Conservation (phyloP, 2,329 filamentous ascomycete genomes). For the Penicillium crustosum region DNA sequence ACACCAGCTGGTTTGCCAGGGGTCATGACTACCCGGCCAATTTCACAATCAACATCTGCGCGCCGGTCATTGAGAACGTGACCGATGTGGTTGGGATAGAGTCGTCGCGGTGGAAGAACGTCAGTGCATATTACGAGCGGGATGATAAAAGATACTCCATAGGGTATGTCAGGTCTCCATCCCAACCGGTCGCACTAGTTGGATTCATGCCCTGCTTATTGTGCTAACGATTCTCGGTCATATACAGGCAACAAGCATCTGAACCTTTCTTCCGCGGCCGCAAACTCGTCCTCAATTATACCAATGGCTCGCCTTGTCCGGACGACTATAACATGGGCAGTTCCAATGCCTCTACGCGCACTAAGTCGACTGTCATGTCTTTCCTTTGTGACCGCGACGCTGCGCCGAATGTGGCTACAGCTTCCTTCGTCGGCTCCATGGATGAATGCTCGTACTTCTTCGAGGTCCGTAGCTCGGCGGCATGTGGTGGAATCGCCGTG, state of each 20-base stretch:
- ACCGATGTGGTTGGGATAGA: conserved; percentile 49
- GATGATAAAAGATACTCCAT: conserved; percentile 48
- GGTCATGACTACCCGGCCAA: conserved; percentile 53
- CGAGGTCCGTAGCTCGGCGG: conserved; percentile 80
- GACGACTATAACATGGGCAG: conserved; percentile 29
- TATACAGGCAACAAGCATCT: conserved; percentile 44
- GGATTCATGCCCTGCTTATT: neutral
- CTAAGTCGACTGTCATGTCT: conserved; percentile 82
- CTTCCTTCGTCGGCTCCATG: conserved; percentile 84
- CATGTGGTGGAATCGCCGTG: conserved; percentile 70
- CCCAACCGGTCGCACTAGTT: neutral
- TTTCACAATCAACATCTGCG: conserved; percentile 54
- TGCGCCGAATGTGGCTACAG: conserved; percentile 62
- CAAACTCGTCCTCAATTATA: conserved; percentile 74
- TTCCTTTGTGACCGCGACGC: conserved; percentile 90
- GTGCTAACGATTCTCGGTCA: conserved; percentile 6
- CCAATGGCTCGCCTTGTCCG: conserved; percentile 69
- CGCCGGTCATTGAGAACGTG: conserved; percentile 49
- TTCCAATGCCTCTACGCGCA: conserved; percentile 26
- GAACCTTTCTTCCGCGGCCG: conserved; percentile 51
- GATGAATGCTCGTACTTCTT: conserved; percentile 97
- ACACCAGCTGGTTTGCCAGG: conserved; percentile 50
- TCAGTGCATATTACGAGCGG: conserved; percentile 51
- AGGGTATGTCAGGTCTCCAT: conserved; percentile 36
- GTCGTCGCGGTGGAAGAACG: conserved; percentile 43